Evolutionary conservation across 1,284 basidiomycete genomes (phyloP).

Genomic region (Fomitopsis betulina): DNA sequence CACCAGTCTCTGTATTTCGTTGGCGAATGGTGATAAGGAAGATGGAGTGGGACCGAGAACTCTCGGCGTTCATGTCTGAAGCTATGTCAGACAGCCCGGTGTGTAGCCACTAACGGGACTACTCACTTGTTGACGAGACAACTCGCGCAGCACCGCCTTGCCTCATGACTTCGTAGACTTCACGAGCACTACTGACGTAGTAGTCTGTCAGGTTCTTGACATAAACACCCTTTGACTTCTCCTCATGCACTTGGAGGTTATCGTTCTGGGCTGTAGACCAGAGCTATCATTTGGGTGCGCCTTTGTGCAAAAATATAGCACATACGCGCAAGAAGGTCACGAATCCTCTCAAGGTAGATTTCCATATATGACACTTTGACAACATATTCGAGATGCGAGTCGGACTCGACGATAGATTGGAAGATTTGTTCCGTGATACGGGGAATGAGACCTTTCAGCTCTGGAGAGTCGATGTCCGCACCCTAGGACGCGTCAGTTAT

Average conservation of each 20-base stretch:
- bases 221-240: slow-evolving; percentile 96
- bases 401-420: slow-evolving; percentile 93
- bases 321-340: slow-evolving; percentile 94
- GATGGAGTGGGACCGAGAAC: slow-evolving; percentile 98
- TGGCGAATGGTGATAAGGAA: slow-evolving; percentile 98
- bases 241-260: slow-evolving; percentile 98
- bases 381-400: slow-evolving; percentile 94
- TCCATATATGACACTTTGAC: slow-evolving; percentile 99
- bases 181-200: slow-evolving; percentile 94
- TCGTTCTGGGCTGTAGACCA: slow-evolving; percentile 84
- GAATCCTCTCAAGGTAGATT: slow-evolving; percentile 96
- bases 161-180: slow-evolving; percentile 99
- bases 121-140: slow-evolving; percentile 91
- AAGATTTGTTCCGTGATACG: slow-evolving; percentile 99
- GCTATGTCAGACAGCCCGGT: slow-evolving; percentile 5
- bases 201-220: slow-evolving; percentile 98
- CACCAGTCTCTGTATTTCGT: slow-evolving; percentile 93
- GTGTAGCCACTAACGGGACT: neutral
- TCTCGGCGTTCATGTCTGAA: slow-evolving; percentile 99
- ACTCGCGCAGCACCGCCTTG: slow-evolving; percentile 90
- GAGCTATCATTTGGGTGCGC: neutral
- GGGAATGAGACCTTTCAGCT: slow-evolving; percentile 95
- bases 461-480: slow-evolving; percentile 90
- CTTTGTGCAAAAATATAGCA: slow-evolving; percentile 16
- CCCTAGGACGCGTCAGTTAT: slow-evolving; percentile 51